Percentiles rank a stretch among this genome's conserved stretches.
Evolutionary conservation across 805 yeast genomes (phyloP).

Genomic region (Schwanniomyces pseudopolymorphus): DNA sequence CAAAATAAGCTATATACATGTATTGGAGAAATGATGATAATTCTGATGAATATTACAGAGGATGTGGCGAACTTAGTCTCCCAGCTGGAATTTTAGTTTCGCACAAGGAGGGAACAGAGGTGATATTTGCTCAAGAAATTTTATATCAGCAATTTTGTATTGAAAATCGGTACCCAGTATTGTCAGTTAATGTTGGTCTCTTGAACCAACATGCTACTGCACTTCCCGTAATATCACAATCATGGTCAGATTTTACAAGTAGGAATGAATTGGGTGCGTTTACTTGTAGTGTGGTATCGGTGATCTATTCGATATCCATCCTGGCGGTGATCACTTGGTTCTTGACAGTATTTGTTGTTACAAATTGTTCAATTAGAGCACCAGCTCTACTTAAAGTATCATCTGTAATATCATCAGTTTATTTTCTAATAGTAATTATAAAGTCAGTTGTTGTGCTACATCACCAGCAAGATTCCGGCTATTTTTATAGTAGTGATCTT

Average conservation of each 20-base stretch:
- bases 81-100: slow-evolving; percentile 36
- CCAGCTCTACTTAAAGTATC: slow-evolving; percentile 51
- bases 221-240: slow-evolving; percentile 43
- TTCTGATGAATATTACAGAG: slow-evolving; percentile 22
- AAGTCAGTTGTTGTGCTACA: slow-evolving; percentile 47
- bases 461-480: slow-evolving; percentile 46
- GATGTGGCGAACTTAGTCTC: slow-evolving; percentile 29
- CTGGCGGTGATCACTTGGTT: slow-evolving; percentile 66
- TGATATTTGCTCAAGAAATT: slow-evolving; percentile 15
- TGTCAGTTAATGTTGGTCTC: slow-evolving; percentile 36
- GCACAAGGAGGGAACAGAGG: neutral
- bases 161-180: slow-evolving; percentile 31
- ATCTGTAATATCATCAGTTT: slow-evolving; percentile 52
- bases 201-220: slow-evolving; percentile 24
- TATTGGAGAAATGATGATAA: slow-evolving; percentile 32
- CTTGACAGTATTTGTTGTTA: slow-evolving; percentile 60
- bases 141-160: slow-evolving; percentile 33
- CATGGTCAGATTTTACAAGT: slow-evolving; percentile 49
- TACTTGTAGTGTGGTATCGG: slow-evolving; percentile 58
- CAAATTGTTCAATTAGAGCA: slow-evolving; percentile 65
- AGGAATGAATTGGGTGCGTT: slow-evolving; percentile 42
- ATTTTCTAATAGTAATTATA: slow-evolving; percentile 50
- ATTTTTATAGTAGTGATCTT: slow-evolving; percentile 43
- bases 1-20: slow-evolving; percentile 16
- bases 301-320: slow-evolving; percentile 59